Conservation (phyloP, 2,329 filamentous ascomycete species). For the Emericellopsis cladophorae region DNA sequence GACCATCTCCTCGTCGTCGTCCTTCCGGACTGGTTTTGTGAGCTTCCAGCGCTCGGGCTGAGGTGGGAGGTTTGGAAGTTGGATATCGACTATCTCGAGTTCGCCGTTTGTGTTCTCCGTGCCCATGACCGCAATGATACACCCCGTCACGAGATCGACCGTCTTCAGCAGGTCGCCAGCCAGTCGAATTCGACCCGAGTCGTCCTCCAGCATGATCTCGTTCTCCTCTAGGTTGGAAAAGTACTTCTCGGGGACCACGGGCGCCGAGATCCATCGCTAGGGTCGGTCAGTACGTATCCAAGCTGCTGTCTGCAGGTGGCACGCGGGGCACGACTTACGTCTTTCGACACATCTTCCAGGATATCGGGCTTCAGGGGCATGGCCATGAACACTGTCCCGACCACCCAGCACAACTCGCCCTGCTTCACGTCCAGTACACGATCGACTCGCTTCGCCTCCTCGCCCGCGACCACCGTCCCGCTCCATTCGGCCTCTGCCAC, state of each 20-base stretch:
- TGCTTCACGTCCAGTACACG: conserved; percentile 91
- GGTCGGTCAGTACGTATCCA: background rate
- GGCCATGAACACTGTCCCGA: conserved; percentile 93
- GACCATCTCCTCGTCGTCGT: conserved; percentile 46
- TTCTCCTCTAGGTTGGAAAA: conserved; percentile 45
- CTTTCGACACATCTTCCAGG: conserved; percentile 86
- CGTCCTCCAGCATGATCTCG: conserved; percentile 84
- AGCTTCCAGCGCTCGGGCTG: conserved; percentile 68
- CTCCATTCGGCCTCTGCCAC: conserved; percentile 67
- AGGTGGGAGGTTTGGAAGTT: conserved; percentile 72
- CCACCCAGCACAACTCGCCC: conserved; percentile 89
- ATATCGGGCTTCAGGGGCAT: conserved; percentile 95
- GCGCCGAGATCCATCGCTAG: conserved; percentile 80
- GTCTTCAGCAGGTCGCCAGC: conserved; percentile 57
- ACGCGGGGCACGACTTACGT: conserved; percentile 40
- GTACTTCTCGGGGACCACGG: conserved; percentile 67
- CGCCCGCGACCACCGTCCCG: conserved; percentile 64
- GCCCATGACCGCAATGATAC: conserved; percentile 86
- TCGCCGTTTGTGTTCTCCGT: conserved; percentile 88
- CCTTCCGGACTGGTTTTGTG: conserved; percentile 30
- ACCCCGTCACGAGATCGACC: conserved; percentile 76
- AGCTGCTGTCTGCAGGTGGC: background rate
- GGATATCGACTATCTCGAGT: conserved; percentile 83
- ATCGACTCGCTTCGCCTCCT: conserved; percentile 64
- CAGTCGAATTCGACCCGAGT: conserved; percentile 76